These are phyloP conservation scores for Medicago arabica DNA, from an alignment of 306 rosid species.

Conservation along the genomic window DNA sequence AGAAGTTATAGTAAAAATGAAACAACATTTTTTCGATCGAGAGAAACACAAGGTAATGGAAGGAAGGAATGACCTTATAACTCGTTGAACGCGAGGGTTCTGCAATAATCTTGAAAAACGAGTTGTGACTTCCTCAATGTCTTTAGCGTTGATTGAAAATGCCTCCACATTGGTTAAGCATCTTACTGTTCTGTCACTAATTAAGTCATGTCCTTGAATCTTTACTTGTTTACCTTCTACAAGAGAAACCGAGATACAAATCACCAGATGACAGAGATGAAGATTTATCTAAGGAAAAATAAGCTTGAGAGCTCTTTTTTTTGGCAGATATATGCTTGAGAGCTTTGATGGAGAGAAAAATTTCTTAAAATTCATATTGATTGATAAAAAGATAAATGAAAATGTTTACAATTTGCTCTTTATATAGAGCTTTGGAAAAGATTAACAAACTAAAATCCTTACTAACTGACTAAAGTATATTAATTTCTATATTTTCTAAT, in stretches of 20 bases:
- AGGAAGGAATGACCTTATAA: conserved; percentile 62
- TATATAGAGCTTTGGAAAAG: no score
- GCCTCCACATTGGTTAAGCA: conserved; percentile 85
- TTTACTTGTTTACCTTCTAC: conserved; percentile 69
- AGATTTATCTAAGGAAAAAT: neutral
- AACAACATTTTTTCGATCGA: neutral
- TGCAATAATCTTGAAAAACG: conserved; percentile 75
- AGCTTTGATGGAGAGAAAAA: neutral
- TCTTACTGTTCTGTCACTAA: conserved; percentile 53
- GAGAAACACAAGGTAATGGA: neutral
- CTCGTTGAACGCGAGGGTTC: conserved; percentile 76
- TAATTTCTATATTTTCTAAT: neutral
- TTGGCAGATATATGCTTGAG: neutral
- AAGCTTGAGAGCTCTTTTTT: no score
- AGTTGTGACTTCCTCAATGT: conserved; percentile 80
- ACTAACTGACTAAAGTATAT: no score
- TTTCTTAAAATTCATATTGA: neutral
- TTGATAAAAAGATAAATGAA: neutral
- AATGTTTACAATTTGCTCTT: neutral
- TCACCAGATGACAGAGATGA: neutral
- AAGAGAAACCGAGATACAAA: conserved; percentile 10
- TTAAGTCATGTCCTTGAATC: conserved; percentile 53
- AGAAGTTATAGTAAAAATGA: neutral
- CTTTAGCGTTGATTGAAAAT: conserved; percentile 73
- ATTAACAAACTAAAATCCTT: no score